Evolutionary conservation across 139 green algal species (phyloP), one percentile per base, ranked within the genome.

Genomic region (Asterochloris erici): DNA sequence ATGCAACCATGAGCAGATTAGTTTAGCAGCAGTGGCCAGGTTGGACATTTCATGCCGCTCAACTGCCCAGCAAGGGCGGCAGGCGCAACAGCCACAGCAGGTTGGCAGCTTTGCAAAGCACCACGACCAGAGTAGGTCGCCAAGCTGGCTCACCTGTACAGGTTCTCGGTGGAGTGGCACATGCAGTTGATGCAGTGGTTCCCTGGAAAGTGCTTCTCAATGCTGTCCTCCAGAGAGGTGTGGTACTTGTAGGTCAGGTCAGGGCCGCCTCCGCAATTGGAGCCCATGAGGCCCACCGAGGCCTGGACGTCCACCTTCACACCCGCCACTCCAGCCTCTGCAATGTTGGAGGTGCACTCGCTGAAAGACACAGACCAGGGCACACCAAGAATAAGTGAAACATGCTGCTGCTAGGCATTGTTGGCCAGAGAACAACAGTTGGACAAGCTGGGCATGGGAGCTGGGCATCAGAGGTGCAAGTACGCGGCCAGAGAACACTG

Each of bases 131-230:
- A 54, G 38, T 6, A 2, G 4, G 2, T 6, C 38, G 38, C 38
- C 38, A 54, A 54, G 38, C 6, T 54, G 38, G 4, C 64, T 70
- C 62, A 88, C 73, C 86, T 84, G 79, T 87, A 93, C 66, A 99
- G 87, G 90, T 98, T 97, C 74, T 99, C 96, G 11, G 93, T 98
- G 64, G 92, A 96, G 92, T 99, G 97, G 89, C 95, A 98, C 97
- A 99, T 99, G 96, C 97, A 99, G 89, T 98, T 98, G 88, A 99
- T 98, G 84, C 89, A 85, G 85, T 96, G 89, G 86, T 98, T 98
- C 69, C 88, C 90, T 0, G 87, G 88, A 82, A 99, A 99, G 89
- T 98, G 86, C 21, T 66, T 68, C 27, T 81, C 68, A 4, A 98
- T 90, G 60, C 84, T 94, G 73, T 83, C 77, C 89, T 99, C 94